Evolutionary conservation across 768 basidiomycete genomes (phyloP).

Genomic region (Lactifluus volemus): DNA sequence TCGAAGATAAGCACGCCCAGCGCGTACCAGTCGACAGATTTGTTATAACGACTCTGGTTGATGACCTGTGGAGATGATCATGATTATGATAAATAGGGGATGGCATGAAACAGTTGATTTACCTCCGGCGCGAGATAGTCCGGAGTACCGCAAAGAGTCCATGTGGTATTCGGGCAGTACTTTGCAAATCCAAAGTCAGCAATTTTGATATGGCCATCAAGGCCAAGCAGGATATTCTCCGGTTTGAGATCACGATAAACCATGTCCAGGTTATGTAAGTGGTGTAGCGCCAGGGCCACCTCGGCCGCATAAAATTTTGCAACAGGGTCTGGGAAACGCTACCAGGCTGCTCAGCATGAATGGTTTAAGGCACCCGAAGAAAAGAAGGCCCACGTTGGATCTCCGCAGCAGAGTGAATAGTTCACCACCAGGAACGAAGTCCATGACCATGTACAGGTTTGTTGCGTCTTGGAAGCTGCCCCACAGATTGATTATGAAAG

Average conservation of each 20-base stretch:
- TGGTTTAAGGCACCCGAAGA: neutral
- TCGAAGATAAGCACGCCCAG: conserved; percentile 95
- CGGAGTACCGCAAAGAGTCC: conserved; percentile 93
- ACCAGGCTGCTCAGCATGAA: conserved; percentile 18
- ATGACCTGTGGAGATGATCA: conserved; percentile 44
- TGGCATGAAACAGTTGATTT: conserved; percentile 10
- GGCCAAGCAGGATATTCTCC: conserved; percentile 87
- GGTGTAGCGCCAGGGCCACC: conserved; percentile 86
- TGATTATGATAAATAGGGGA: neutral
- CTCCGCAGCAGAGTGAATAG: conserved; percentile 88
- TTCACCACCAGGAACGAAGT: conserved; percentile 94
- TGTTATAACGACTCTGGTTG: conserved; percentile 81
- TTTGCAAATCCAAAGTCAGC: conserved; percentile 98
- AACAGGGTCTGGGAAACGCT: conserved; percentile 95
- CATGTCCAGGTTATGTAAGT: conserved; percentile 79
- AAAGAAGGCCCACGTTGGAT: conserved; percentile 57
- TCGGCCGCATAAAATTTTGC: conserved; percentile 97
- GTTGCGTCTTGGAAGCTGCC: conserved; percentile 86
- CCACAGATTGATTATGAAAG: conserved; percentile 96
- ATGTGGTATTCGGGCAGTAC: conserved; percentile 75
- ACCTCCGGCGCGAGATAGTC: conserved; percentile 97
- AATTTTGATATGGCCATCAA: conserved; percentile 95
- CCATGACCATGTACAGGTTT: conserved; percentile 98
- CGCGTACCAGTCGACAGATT: conserved; percentile 98
- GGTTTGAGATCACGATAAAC: conserved; percentile 98